Percentiles rank a stretch among this genome's conserved stretches.
Conservation (phyloP, 768 basidiomycete species). For the Pisolithus sp. region DNA sequence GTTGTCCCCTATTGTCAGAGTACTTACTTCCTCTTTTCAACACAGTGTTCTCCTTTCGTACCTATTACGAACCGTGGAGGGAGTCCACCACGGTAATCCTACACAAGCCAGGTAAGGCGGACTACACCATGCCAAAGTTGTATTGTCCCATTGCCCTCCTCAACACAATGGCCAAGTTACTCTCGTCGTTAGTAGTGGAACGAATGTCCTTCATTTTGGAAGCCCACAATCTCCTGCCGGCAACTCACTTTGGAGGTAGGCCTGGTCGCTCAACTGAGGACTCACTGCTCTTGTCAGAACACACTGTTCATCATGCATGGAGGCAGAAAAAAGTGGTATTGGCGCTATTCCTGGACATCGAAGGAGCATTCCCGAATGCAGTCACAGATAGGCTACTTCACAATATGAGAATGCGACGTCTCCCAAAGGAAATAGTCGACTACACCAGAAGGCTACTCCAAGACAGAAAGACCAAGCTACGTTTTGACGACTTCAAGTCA, state of each 20-base stretch:
- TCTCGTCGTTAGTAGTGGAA: slow-evolving; percentile 19
- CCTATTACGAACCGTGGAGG: too few relatives aligned
- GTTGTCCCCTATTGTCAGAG: too few relatives aligned
- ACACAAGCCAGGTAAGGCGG: slow-evolving; percentile 30
- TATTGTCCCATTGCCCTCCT: slow-evolving; percentile 35
- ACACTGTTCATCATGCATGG: too few relatives aligned
- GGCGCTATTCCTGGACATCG: too few relatives aligned
- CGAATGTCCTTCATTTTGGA: slow-evolving; percentile 24
- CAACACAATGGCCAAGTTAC: slow-evolving; percentile 26
- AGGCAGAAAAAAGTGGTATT: too few relatives aligned
- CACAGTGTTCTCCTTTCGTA: too few relatives aligned
- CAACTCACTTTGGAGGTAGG: too few relatives aligned
- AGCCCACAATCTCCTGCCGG: slow-evolving; percentile 27
- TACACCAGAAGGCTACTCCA: slow-evolving; percentile 1
- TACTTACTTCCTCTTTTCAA: too few relatives aligned
- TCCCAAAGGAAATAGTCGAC: background rate
- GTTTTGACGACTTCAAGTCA: slow-evolving; percentile 16
- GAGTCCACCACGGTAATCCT: slow-evolving; percentile 30
- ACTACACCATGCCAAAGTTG: slow-evolving; percentile 29
- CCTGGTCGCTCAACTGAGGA: too few relatives aligned
- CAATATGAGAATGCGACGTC: background rate
- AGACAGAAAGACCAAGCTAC: slow-evolving; percentile 4
- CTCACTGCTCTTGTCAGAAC: too few relatives aligned
- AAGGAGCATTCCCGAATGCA: too few relatives aligned
- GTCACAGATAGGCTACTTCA: too few relatives aligned